These are phyloP conservation scores for Diplodia scrobiculata DNA, from an alignment of 2,329 filamentous ascomycete genomes.

Conservation along the genomic window DNA sequence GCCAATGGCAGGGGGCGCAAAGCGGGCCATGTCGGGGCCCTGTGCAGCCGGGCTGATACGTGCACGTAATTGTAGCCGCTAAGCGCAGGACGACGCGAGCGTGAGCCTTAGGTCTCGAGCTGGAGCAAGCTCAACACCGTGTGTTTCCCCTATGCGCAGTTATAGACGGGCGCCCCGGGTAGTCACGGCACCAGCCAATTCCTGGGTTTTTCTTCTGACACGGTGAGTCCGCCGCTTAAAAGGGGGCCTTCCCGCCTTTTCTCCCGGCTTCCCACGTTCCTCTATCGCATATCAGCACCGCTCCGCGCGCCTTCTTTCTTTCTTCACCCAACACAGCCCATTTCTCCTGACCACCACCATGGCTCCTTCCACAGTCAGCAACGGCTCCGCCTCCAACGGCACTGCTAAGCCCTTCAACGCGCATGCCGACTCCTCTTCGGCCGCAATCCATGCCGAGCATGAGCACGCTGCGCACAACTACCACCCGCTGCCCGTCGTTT, in stretches of 20 bases:
- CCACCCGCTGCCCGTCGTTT: constrained; percentile 88
- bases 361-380: constrained; percentile 31
- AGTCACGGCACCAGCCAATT: constrained; percentile 24
- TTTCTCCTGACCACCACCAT: constrained; percentile 16
- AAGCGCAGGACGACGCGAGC: constrained; percentile 34
- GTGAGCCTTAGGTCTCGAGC: constrained; percentile 1
- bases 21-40: constrained; percentile 11
- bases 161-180: constrained; percentile 33
- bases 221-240: constrained; percentile 2
- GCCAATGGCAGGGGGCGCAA: constrained; percentile 8
- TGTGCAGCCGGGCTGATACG: constrained; percentile 19
- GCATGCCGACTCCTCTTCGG: constrained; percentile 76
- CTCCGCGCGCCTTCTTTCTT: constrained; percentile 9
- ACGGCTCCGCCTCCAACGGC: constrained; percentile 36
- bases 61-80: constrained; percentile 31
- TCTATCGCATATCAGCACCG: constrained; percentile 14
- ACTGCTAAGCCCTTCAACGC: constrained; percentile 41
- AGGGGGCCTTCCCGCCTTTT: constrained; percentile 10
- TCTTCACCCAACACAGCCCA: neutral
- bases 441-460: constrained; percentile 79
- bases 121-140: constrained; percentile 29
- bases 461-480: constrained; percentile 96
- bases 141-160: constrained; percentile 35
- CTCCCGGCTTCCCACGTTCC: constrained; percentile 6
- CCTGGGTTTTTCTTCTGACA: constrained; percentile 17